phyloP scores from a whole-genome alignment of 192 early-diverging fungal genomes.

The Backusella luteola region DNA sequence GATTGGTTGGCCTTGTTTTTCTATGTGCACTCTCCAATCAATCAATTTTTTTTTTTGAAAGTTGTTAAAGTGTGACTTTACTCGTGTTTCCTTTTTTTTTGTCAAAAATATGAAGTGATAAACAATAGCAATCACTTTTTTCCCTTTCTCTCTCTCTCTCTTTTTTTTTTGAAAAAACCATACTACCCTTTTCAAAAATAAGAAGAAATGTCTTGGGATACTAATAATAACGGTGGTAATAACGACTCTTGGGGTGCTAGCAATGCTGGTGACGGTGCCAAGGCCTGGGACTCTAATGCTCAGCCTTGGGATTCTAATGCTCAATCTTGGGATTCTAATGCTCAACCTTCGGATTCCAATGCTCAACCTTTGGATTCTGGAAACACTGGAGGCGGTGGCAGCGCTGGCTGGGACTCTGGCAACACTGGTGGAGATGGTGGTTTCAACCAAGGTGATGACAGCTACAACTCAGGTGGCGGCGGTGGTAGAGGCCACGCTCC shows the following conservation, averaged over 20 bases:
- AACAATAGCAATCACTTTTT: neutral
- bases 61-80: neutral
- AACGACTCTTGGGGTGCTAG: neutral
- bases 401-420: neutral
- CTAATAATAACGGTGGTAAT: neutral
- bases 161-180: neutral
- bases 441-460: neutral
- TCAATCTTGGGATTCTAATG: neutral
- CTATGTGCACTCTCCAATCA: no score
- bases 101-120: neutral
- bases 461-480: neutral
- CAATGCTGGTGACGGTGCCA: neutral
- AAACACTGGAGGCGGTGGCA: neutral
- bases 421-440: neutral
- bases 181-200: neutral
- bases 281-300: neutral
- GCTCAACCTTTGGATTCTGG: neutral
- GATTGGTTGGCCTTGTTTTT: no score
- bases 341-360: neutral
- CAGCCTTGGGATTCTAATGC: neutral
- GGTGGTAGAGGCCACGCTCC: neutral
- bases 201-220: constrained; percentile 7
- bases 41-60: no score
- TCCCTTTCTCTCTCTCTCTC: neutral
- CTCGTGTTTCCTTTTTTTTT: neutral